Evolutionary conservation across 768 basidiomycete genomes (phyloP).

Genomic region (Leccinum imitatum): DNA sequence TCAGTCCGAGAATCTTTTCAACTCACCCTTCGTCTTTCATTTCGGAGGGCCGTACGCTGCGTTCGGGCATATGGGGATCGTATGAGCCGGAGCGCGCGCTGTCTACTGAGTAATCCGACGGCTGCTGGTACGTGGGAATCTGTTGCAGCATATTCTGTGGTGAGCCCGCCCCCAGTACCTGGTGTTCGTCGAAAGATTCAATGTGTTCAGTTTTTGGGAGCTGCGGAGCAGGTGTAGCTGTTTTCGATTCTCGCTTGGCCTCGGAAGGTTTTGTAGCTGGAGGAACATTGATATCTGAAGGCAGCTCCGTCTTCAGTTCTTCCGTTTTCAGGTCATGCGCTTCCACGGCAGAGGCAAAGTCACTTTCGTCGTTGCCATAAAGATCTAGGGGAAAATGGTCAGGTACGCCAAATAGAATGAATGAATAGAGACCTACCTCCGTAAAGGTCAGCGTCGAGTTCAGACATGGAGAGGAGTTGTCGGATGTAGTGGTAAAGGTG

Average conservation of each 20-base stretch:
- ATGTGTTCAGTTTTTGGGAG: conserved; percentile 11
- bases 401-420: not conserved
- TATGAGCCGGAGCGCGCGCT: conserved; percentile 39
- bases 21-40: conserved; percentile 99
- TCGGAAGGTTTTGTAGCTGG: conserved; percentile 20
- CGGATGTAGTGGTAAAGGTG: conserved; percentile 36
- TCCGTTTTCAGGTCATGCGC: conserved; percentile 34
- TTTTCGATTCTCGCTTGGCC: conserved; percentile 20
- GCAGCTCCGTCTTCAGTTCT: conserved; percentile 29
- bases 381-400: conserved; percentile 48
- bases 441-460: conserved; percentile 88
- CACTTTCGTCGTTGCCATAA: conserved; percentile 62
- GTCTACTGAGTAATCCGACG: conserved; percentile 49
- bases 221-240: conserved; percentile 11
- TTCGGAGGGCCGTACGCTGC: conserved; percentile 78
- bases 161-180: conserved; percentile 18
- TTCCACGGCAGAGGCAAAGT: conserved; percentile 51
- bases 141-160: conserved; percentile 56
- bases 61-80: conserved; percentile 48
- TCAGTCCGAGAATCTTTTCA: conserved; percentile 10
- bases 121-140: conserved; percentile 78
- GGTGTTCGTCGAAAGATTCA: conserved; percentile 19
- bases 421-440: conserved; percentile 54
- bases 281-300: conserved; percentile 21
- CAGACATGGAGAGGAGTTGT: conserved; percentile 50